phyloP scores from a whole-genome alignment of 2,329 filamentous ascomycete species.

The Beauveria australis region DNA sequence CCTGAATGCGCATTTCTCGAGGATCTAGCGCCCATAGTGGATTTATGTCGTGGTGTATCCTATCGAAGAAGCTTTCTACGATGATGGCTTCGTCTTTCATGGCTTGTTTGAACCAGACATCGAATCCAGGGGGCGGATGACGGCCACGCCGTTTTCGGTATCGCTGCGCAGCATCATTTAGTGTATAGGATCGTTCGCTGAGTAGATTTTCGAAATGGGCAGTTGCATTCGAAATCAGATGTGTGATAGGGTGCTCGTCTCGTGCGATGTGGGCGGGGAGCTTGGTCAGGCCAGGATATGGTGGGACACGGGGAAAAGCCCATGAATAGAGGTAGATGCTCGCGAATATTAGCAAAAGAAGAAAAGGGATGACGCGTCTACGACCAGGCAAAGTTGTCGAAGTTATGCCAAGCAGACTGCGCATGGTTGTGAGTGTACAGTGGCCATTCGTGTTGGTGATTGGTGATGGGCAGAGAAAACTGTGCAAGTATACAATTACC shows the following conservation, averaged over 20 bases:
- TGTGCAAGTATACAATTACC: too few species aligned
- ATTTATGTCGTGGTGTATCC: conserved; percentile 45
- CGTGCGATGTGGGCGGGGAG: too few species aligned
- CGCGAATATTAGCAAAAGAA: too few species aligned
- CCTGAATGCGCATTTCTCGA: conserved; percentile 23
- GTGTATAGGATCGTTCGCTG: conserved; percentile 30
- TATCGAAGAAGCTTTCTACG: conserved; percentile 48
- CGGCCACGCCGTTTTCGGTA: conserved; percentile 43
- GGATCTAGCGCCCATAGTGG: conserved; percentile 43
- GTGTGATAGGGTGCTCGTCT: conserved; percentile 31
- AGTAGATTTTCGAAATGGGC: conserved; percentile 25
- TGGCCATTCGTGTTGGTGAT: too few species aligned
- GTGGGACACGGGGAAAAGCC: too few species aligned
- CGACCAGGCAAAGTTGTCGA: too few species aligned
- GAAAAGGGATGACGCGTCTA: too few species aligned
- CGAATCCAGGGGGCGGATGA: conserved; percentile 47
- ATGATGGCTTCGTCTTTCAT: conserved; percentile 37
- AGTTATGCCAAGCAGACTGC: too few species aligned
- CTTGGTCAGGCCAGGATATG: too few species aligned
- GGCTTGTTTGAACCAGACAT: conserved; percentile 44
- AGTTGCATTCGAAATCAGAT: conserved; percentile 31
- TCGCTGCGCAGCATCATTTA: conserved; percentile 38
- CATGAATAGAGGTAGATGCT: too few species aligned
- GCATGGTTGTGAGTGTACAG: too few species aligned
- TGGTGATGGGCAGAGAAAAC: too few species aligned